These are phyloP conservation scores for Gossypium sturtianum DNA, from an alignment of 345 rosid species.

Conservation along the genomic window DNA sequence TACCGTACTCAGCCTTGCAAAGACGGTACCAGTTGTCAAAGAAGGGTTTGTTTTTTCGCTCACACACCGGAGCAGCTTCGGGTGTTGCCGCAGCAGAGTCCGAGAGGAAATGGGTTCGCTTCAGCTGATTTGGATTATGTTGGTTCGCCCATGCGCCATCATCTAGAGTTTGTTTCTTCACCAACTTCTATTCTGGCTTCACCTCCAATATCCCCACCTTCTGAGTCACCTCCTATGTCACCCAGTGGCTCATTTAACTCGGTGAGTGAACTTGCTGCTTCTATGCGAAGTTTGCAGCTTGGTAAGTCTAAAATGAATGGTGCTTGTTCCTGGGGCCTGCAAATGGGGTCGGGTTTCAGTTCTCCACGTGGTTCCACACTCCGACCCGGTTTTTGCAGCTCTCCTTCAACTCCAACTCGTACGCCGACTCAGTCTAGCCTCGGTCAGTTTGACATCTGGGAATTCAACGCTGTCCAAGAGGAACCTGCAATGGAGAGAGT, in stretches of 20 bases:
- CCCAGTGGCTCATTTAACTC: slow-evolving; percentile 29
- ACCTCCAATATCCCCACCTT: slow-evolving; percentile 39
- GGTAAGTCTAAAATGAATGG: slow-evolving; percentile 24
- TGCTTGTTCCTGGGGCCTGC: slow-evolving; percentile 31
- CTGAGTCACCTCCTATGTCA: slow-evolving; percentile 56
- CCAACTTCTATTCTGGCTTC: slow-evolving; percentile 45
- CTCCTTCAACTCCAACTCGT: slow-evolving; percentile 28
- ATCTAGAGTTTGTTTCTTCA: slow-evolving; percentile 34
- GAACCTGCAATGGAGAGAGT: slow-evolving; percentile 58
- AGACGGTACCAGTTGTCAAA: slow-evolving; percentile 58
- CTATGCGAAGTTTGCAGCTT: slow-evolving; percentile 40
- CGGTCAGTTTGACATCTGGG: slow-evolving; percentile 32
- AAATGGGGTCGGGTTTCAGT: slow-evolving; percentile 25
- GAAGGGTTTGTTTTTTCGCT: slow-evolving; percentile 81
- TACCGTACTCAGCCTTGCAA: slow-evolving; percentile 86
- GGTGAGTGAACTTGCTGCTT: slow-evolving; percentile 27
- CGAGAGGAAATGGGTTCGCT: slow-evolving; percentile 22
- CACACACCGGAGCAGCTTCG: slow-evolving; percentile 82
- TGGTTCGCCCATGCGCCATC: slow-evolving; percentile 30
- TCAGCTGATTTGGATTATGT: slow-evolving; percentile 28
- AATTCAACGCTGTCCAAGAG: slow-evolving; percentile 25
- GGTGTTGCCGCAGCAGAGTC: slow-evolving; percentile 29
- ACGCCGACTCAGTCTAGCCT: slow-evolving; percentile 14
- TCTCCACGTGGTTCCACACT: slow-evolving; percentile 33
- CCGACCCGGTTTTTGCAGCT: slow-evolving; percentile 24